A percentile compares a stretch with the other conserved stretches of the same genome.
Evolutionary conservation across 108 stramenopile species (phyloP).

Genomic region (Skeletonema grethae): DNA sequence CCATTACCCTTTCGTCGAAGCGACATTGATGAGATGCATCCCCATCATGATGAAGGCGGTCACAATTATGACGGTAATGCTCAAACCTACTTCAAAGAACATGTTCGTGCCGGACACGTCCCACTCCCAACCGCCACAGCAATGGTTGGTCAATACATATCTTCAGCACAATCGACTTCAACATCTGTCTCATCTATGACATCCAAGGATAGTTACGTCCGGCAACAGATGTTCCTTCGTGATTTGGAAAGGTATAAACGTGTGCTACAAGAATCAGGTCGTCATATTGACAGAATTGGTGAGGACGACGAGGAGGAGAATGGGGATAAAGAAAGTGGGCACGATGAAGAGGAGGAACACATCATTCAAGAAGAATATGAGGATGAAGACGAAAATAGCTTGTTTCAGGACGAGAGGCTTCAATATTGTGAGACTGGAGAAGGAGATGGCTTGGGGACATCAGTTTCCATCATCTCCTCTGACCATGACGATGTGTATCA

Average conservation of each 20-base stretch:
- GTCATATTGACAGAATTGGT: not conserved
- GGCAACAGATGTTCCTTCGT: conserved; percentile 16
- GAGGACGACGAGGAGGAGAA: not conserved
- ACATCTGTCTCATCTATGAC: conserved; percentile 23
- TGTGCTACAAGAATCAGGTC: not conserved
- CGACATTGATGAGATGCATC: not conserved
- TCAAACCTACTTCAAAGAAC: not conserved
- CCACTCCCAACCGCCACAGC: conserved; percentile 3
- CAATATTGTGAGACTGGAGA: not conserved
- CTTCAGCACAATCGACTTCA: conserved; percentile 4
- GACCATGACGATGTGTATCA: not conserved
- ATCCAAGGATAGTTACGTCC: conserved; percentile 28
- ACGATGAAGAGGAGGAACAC: not conserved
- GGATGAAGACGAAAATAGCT: not conserved
- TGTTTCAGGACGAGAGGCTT: not conserved
- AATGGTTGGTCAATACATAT: conserved; percentile 8
- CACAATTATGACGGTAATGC: not conserved
- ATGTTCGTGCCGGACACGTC: not conserved
- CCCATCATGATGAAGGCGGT: not conserved
- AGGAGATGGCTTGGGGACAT: not conserved
- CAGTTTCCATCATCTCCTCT: not conserved
- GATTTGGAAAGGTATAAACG: conserved; percentile 10
- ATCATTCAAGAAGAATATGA: not conserved
- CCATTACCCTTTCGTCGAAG: not conserved
- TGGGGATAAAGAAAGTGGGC: not conserved